These are phyloP conservation scores for Paramicrosporidium saccamoebae DNA, from an alignment of 371 early-diverging fungal genomes.

Conservation along the genomic window DNA sequence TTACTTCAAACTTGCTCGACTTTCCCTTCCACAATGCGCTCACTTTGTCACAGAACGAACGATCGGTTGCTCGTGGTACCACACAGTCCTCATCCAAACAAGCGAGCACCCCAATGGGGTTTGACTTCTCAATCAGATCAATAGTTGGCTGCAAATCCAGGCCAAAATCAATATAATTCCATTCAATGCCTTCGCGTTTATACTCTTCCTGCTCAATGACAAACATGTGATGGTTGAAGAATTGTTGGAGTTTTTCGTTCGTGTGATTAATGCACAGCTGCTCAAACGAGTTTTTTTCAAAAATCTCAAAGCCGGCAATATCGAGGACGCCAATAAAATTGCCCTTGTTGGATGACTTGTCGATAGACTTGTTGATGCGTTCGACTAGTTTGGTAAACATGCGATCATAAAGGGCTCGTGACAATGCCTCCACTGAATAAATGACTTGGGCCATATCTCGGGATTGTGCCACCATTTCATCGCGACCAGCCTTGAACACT, in stretches of 20 bases:
- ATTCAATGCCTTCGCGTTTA: constrained; percentile 80
- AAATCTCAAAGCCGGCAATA: constrained; percentile 99
- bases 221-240: constrained; percentile 99
- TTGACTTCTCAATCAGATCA: constrained; percentile 79
- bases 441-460: constrained; percentile 54
- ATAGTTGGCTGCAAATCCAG: constrained; percentile 96
- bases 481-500: constrained; percentile 74
- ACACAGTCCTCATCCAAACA: constrained; percentile 98
- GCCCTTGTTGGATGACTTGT: constrained; percentile 20
- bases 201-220: constrained; percentile 96
- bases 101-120: constrained; percentile 91
- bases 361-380: constrained; percentile 58
- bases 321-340: constrained; percentile 95
- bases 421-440: constrained; percentile 70
- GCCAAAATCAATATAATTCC: constrained; percentile 97
- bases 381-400: constrained; percentile 75
- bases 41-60: constrained; percentile 79
- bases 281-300: constrained; percentile 92
- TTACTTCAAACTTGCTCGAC: constrained; percentile 49
- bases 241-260: constrained; percentile 97
- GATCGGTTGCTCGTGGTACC: constrained; percentile 88
- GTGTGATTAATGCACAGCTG: constrained; percentile 99
- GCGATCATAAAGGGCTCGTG: constrained; percentile 83
- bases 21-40: constrained; percentile 54
- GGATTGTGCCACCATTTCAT: constrained; percentile 76